Evolutionary conservation across 116 monocot genomes (phyloP).

Genomic region (Trichopus zeylanicus): DNA sequence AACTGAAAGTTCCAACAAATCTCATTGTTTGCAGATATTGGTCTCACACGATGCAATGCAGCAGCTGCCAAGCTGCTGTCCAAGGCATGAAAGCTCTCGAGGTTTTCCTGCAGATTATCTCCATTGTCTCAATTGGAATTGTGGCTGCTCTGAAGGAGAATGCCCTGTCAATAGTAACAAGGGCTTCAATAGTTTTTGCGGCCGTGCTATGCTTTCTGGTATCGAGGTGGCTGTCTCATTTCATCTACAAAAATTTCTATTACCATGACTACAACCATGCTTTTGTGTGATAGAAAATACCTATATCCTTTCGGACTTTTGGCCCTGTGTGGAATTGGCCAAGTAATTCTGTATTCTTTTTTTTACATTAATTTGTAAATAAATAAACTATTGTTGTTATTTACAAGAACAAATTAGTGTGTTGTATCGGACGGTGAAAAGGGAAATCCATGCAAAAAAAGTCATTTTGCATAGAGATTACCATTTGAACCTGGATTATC

Average conservation of each 20-base stretch:
- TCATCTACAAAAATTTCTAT: conserved; percentile 79
- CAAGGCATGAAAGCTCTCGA: conserved; percentile 52
- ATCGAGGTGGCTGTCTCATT: conserved; percentile 74
- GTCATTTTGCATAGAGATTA: too few species aligned
- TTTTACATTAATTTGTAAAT: too few species aligned
- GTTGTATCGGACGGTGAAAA: too few species aligned
- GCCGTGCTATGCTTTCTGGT: conserved; percentile 57
- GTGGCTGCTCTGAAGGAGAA: conserved; percentile 45
- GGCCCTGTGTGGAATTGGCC: too few species aligned
- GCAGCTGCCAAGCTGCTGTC: conserved; percentile 59
- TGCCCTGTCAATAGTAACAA: conserved; percentile 28
- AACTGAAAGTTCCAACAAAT: neutral
- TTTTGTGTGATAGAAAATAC: conserved; percentile 30
- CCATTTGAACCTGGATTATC: too few species aligned
- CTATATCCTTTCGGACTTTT: neutral
- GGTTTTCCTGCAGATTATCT: conserved; percentile 50
- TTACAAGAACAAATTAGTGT: too few species aligned
- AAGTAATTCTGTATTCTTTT: too few species aligned
- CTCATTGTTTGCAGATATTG: conserved; percentile 45
- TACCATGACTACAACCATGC: conserved; percentile 95
- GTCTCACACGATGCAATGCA: conserved; percentile 78
- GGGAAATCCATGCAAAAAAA: too few species aligned
- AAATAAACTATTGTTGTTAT: too few species aligned
- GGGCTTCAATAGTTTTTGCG: conserved; percentile 26
- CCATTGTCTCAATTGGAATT: conserved; percentile 52